A percentile compares a stretch with the other conserved stretches of the same genome.
Conservation (phyloP, 192 early-diverging fungal species). For the Coemansia sp. region DNA sequence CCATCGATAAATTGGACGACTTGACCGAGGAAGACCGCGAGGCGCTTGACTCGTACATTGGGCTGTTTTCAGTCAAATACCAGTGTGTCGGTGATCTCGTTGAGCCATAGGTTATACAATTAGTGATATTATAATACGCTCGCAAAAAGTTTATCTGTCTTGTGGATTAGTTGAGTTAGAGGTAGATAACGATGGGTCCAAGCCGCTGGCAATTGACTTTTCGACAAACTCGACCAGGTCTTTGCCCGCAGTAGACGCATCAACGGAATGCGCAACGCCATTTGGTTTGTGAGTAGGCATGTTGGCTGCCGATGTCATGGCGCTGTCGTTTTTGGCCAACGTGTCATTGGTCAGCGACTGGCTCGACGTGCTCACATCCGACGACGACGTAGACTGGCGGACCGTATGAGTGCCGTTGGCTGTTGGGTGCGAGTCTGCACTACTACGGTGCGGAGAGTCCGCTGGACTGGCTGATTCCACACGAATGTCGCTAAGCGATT, state of each 20-base stretch:
- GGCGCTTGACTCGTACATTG: constrained; percentile 72
- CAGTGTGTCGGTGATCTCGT: constrained; percentile 70
- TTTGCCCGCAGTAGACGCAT: constrained; percentile 26
- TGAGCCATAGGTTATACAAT: constrained; percentile 23
- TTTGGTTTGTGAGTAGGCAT: neutral
- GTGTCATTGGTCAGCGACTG: neutral
- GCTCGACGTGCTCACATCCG: neutral
- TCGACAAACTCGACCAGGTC: constrained; percentile 33
- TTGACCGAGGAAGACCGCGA: constrained; percentile 72
- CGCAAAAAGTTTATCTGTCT: no score
- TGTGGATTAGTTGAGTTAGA: no score
- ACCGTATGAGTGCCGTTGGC: neutral
- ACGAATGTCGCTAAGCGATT: constrained; percentile 28
- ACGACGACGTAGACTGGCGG: neutral
- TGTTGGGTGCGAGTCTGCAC: neutral
- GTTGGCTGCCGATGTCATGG: constrained; percentile 6
- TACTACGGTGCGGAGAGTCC: neutral
- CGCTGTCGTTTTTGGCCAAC: constrained; percentile 7
- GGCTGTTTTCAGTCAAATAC: constrained; percentile 78
- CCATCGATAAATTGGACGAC: constrained; percentile 80
- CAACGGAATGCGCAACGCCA: neutral
- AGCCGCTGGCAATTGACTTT: neutral
- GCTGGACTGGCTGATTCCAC: neutral
- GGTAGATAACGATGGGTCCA: neutral
- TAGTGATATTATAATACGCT: no score